Evolutionary conservation across 148 eudicot species (phyloP), one percentile per base, ranked within the genome.

Genomic region (Fallopia convolvulus): DNA sequence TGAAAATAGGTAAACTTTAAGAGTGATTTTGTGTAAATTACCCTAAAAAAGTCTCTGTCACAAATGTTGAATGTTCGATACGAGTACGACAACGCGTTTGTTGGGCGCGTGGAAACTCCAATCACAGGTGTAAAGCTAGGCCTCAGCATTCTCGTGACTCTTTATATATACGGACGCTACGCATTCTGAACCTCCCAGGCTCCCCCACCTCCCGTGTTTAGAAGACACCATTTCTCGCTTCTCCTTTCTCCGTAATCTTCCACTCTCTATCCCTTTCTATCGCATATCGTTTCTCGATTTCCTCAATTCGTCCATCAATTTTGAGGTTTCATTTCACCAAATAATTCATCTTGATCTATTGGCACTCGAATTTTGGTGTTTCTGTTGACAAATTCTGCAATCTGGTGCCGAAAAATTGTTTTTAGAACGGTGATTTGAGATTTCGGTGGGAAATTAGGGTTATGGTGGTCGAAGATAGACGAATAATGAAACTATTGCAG

Each of bases 401-500:
- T 68, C 42, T 17, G 46, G 39, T 30, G 70, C 41, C 70, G 39
- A 32, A 65, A 65, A 41, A 4, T 30, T 32, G 70, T 13, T 32
- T 18, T 65, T 32, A 32, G 40, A 68, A 6, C 33, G 15, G 15
- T 2, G 13, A 72, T 72, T 46, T 46, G 48, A 20, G 47, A 13
- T 72, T 72, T 11, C 21, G 32, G 55, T 44, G 50, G 20, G 17
- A 68, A 49, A 65, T 30, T 75, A 75, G 55, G 75, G 75, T 46
- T 73, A 73, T 73, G 75, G 75, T 73, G 53, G 75, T 30, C 36
- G 75, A 14, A 73, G 75, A 18, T 26, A 73, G 75, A 13, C 46
- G 55, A 46, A 21, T 42, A 10, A 73, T 73, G 75, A 73, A n/a
- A 32, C 33, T 72, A n/a, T 41, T 72, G 26, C 75, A 41, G 53